Percentiles rank a stretch among this genome's conserved stretches.
phyloP scores from a whole-genome alignment of 768 basidiomycete species.

The Mrakia blollopis region DNA sequence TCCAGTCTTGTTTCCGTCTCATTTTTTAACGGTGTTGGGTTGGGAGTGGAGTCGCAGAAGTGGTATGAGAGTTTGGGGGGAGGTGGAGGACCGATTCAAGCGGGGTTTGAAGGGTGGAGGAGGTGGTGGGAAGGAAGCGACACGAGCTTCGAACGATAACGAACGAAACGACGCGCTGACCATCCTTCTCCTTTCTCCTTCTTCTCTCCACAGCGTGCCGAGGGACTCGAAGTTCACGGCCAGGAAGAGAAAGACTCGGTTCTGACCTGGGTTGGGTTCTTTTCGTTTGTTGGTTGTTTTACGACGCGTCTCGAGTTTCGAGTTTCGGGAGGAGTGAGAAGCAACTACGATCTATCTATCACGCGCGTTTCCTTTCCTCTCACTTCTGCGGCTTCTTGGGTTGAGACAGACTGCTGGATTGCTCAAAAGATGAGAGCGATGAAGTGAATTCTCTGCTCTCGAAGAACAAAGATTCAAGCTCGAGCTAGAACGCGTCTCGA shows the following conservation, averaged over 20 bases:
- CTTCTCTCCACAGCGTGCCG: conserved; percentile 54
- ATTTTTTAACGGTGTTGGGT: neutral
- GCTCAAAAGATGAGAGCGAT: too few relatives aligned
- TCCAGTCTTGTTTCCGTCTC: conserved; percentile 16
- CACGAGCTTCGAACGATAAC: neutral
- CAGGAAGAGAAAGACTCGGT: conserved; percentile 73
- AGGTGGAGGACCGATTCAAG: neutral
- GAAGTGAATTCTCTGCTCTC: too few relatives aligned
- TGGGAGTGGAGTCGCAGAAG: neutral
- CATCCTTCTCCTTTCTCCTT: conserved; percentile 22
- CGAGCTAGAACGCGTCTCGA: neutral
- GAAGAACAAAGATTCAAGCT: neutral
- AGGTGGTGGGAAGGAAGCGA: neutral
- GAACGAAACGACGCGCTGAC: neutral
- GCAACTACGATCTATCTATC: neutral
- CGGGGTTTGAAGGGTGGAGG: too few relatives aligned
- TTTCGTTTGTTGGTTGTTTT: neutral
- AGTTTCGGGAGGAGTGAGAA: neutral
- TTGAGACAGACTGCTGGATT: too few relatives aligned
- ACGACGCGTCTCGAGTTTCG: neutral
- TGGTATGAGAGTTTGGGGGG: too few relatives aligned
- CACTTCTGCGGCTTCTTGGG: too few relatives aligned
- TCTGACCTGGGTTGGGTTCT: conserved; percentile 48
- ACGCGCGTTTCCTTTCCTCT: neutral
- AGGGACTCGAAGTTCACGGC: conserved; percentile 70